Percentiles rank a stretch among this genome's conserved stretches.
These are phyloP conservation scores for Aspergillus sp. DNA, from an alignment of 2,329 filamentous ascomycete genomes.

Conservation along the genomic window DNA sequence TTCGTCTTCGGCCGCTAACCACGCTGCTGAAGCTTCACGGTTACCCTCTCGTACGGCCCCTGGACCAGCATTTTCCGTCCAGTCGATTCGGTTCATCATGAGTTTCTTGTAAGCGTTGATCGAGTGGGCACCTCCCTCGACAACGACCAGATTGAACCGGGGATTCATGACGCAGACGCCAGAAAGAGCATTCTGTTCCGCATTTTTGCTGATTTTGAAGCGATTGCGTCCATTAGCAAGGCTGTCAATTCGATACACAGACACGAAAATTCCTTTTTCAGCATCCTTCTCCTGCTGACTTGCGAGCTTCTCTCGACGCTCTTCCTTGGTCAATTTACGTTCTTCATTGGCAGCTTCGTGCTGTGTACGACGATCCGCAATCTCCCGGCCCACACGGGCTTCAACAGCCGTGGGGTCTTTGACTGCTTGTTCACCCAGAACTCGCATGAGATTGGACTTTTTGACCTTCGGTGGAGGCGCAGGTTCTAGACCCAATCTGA, in stretches of 20 bases:
- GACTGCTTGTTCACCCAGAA: conserved; percentile 85
- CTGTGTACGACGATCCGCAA: conserved; percentile 74
- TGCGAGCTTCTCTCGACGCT: conserved; percentile 77
- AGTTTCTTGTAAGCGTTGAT: conserved; percentile 85
- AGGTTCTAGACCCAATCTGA: conserved; percentile 81
- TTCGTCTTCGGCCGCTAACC: conserved; percentile 76
- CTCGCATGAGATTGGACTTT: conserved; percentile 95
- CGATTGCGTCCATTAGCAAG: conserved; percentile 90
- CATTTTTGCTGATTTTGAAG: conserved; percentile 89
- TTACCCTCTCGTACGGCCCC: conserved; percentile 53
- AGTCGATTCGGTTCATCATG: conserved; percentile 89
- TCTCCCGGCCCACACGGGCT: conserved; percentile 86
- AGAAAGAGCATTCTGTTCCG: conserved; percentile 80
- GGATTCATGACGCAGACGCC: conserved; percentile 92
- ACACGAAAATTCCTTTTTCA: conserved; percentile 74
- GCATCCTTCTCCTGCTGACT: conserved; percentile 83
- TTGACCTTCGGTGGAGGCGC: conserved; percentile 94
- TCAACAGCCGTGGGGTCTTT: conserved; percentile 97
- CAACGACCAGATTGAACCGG: conserved; percentile 80
- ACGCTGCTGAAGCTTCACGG: conserved; percentile 59
- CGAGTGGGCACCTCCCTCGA: conserved; percentile 82
- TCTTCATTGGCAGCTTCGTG: conserved; percentile 78
- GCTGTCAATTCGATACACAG: conserved; percentile 84
- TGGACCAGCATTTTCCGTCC: conserved; percentile 81
- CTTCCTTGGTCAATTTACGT: conserved; percentile 81